Percentiles rank a stretch among this genome's conserved stretches.
These are phyloP conservation scores for Pyrenochaeta sp. DNA, from an alignment of 2,329 filamentous ascomycete species.

Conservation along the genomic window DNA sequence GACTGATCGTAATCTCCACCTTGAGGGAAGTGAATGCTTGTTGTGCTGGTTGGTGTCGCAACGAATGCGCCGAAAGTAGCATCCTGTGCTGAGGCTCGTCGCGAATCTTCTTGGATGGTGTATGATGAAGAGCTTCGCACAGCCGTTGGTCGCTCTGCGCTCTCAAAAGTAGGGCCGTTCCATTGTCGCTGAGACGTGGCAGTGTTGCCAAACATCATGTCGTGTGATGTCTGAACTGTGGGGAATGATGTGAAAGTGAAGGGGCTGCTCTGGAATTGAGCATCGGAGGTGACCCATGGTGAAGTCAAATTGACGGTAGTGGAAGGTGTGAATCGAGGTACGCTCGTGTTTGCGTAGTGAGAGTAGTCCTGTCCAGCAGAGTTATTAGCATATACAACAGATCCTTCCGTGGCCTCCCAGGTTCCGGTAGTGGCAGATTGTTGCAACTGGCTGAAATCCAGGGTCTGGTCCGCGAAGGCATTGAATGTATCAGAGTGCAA, in stretches of 20 bases:
- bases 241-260: slow-evolving; percentile 38
- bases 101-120: slow-evolving; percentile 26
- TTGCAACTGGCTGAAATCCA: slow-evolving; percentile 45
- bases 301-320: slow-evolving; percentile 24
- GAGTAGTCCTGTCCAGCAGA: slow-evolving; percentile 46
- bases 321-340: slow-evolving; percentile 29
- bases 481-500: slow-evolving; percentile 46
- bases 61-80: slow-evolving; percentile 34
- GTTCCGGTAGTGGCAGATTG: slow-evolving; percentile 37
- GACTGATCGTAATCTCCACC: slow-evolving; percentile 32
- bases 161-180: slow-evolving; percentile 27
- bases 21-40: slow-evolving; percentile 33
- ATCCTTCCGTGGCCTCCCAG: slow-evolving; percentile 40
- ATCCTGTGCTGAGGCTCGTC: slow-evolving; percentile 35
- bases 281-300: slow-evolving; percentile 34
- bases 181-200: slow-evolving; percentile 28
- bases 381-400: slow-evolving; percentile 48
- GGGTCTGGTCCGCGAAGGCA: slow-evolving; percentile 36
- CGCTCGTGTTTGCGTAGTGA: slow-evolving; percentile 35
- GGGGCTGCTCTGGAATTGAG: slow-evolving; percentile 34
- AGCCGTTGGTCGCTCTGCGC: slow-evolving; percentile 26
- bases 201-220: slow-evolving; percentile 31
- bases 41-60: slow-evolving; percentile 41
- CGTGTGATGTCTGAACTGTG: slow-evolving; percentile 22
- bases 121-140: slow-evolving; percentile 40